Evolutionary conservation across 1,284 basidiomycete genomes (phyloP).

Genomic region (Leccinum fuscescens): DNA sequence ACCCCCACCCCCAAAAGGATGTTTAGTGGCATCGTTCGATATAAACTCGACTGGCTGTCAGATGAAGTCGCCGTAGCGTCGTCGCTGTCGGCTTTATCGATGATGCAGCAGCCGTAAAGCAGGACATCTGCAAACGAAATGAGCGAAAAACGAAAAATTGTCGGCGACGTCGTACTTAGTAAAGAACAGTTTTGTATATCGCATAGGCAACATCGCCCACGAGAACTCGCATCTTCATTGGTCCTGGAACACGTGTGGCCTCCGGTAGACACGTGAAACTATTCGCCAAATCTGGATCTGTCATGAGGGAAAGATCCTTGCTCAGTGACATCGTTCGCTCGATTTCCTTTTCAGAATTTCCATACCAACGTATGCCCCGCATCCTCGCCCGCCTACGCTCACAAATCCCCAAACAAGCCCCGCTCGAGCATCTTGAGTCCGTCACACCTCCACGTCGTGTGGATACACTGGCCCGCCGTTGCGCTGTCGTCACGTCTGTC

Average conservation of each 20-base stretch:
- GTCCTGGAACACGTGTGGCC: constrained; percentile 27
- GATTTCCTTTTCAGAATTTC: too few relatives aligned
- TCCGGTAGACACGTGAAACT: background rate
- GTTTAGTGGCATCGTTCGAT: background rate
- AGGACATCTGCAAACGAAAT: constrained; percentile 55
- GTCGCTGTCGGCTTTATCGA: constrained; percentile 17
- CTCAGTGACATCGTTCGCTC: background rate
- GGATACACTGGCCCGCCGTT: too few relatives aligned
- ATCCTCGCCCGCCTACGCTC: too few relatives aligned
- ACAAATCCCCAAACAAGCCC: too few relatives aligned
- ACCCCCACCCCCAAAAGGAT: too few relatives aligned
- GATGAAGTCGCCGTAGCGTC: constrained; percentile 34
- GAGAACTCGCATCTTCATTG: constrained; percentile 58
- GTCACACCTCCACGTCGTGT: too few relatives aligned
- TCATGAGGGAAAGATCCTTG: constrained; percentile 21
- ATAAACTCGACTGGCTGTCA: constrained; percentile 37
- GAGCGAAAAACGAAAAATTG: constrained; percentile 2
- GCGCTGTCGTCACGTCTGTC: too few relatives aligned
- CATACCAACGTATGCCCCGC: too few relatives aligned
- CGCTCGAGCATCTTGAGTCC: too few relatives aligned
- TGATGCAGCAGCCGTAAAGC: constrained; percentile 42
- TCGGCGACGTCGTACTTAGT: constrained; percentile 57
- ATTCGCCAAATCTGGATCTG: constrained; percentile 10
- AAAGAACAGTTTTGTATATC: constrained; percentile 81
- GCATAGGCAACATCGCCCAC: constrained; percentile 78